These are phyloP conservation scores for Stachybotrys chartarum DNA, from an alignment of 2,329 filamentous ascomycete genomes.

Conservation along the genomic window DNA sequence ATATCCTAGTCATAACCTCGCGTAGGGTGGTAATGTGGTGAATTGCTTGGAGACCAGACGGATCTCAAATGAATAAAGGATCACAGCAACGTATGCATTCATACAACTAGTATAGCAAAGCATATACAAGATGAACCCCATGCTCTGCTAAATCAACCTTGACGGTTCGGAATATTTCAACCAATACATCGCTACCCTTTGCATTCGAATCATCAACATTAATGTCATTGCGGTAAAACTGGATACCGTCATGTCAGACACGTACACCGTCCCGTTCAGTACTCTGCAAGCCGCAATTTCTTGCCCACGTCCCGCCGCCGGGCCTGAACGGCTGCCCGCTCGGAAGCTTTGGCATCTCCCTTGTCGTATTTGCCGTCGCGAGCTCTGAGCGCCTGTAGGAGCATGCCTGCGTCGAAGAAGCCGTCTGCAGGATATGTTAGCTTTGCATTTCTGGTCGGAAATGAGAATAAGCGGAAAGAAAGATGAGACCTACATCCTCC, in stretches of 20 bases:
- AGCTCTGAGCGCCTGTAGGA: constrained; percentile 78
- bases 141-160: too few species aligned
- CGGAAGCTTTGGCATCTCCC: constrained; percentile 46
- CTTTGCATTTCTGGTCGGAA: not conserved
- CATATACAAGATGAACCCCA: too few species aligned
- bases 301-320: constrained; percentile 64
- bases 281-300: constrained; percentile 64
- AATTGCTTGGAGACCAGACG: too few species aligned
- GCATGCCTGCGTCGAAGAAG: constrained; percentile 96
- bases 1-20: too few species aligned
- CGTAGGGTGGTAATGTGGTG: too few species aligned
- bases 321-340: constrained; percentile 52
- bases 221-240: too few species aligned
- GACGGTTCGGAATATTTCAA: too few species aligned
- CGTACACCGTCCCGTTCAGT: constrained; percentile 31
- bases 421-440: constrained; percentile 58
- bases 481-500: constrained; percentile 72
- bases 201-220: not conserved
- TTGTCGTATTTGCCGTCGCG: constrained; percentile 48
- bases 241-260: not conserved
- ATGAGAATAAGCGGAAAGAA: not conserved
- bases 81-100: too few species aligned
- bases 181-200: not conserved
- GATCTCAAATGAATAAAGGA: too few species aligned
- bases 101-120: too few species aligned